phyloP scores from a whole-genome alignment of 2,329 filamentous ascomycete species.

The Dactylonectria estremocensis region DNA sequence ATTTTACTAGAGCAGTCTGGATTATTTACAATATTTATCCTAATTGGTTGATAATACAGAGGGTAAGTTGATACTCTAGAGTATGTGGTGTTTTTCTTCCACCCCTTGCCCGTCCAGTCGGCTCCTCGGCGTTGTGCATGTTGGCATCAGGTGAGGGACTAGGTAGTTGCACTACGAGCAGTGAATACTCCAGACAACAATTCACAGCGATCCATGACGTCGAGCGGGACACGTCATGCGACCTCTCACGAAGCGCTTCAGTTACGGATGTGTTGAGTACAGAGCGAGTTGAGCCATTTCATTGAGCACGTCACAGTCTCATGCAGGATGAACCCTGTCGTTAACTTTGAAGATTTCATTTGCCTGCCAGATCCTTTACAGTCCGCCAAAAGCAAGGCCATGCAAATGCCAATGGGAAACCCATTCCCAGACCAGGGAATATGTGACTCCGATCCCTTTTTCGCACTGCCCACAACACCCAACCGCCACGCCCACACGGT shows the following conservation, averaged over 20 bases:
- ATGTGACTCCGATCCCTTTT: constrained; percentile 57
- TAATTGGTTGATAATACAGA: too few relatives aligned
- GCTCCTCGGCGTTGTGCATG: neutral
- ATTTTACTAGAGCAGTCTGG: too few relatives aligned
- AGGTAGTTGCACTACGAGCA: neutral
- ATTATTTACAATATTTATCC: too few relatives aligned
- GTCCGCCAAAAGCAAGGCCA: constrained; percentile 65
- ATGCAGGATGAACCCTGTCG: constrained; percentile 42
- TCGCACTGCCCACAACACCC: constrained; percentile 48
- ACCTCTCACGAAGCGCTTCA: constrained; percentile 15
- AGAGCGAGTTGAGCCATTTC: constrained; percentile 41
- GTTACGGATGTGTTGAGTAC: constrained; percentile 28
- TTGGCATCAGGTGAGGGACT: neutral
- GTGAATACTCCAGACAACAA: neutral
- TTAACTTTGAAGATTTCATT: constrained; percentile 66
- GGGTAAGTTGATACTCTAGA: neutral
- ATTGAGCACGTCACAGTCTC: constrained; percentile 45
- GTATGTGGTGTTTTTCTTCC: too few relatives aligned
- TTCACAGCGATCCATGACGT: neutral
- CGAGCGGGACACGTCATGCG: constrained; percentile 2
- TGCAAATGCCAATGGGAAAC: constrained; percentile 66
- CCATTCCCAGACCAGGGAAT: constrained; percentile 57
- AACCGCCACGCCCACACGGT: constrained; percentile 20
- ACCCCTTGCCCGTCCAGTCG: neutral
- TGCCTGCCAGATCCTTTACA: constrained; percentile 67